Conservation (phyloP, 2,329 filamentous ascomycete species). For the Fusarium verticillioides region DNA sequence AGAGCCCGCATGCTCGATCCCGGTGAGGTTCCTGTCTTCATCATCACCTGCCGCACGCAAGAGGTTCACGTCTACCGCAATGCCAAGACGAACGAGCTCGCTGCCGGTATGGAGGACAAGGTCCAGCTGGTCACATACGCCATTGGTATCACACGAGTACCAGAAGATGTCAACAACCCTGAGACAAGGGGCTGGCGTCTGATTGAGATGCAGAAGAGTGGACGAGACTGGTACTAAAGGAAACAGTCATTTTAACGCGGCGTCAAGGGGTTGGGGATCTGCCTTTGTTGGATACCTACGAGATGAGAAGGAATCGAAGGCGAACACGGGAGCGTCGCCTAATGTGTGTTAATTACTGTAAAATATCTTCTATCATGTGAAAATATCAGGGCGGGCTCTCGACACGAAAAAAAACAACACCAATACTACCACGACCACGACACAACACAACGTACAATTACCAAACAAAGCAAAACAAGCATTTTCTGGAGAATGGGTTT, state of each 20-base stretch:
- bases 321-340: slow-evolving; percentile 24
- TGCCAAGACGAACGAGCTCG: slow-evolving; percentile 86
- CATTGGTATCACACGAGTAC: slow-evolving; percentile 91
- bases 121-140: slow-evolving; percentile 98
- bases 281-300: slow-evolving; percentile 38
- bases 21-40: slow-evolving; percentile 92
- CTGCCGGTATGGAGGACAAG: slow-evolving; percentile 98
- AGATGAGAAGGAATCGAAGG: slow-evolving; percentile 24
- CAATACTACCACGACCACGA: slow-evolving; percentile 13
- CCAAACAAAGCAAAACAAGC: slow-evolving; percentile 26
- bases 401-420: slow-evolving; percentile 35
- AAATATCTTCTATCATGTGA: slow-evolving; percentile 47
- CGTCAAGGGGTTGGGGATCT: slow-evolving; percentile 38
- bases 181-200: slow-evolving; percentile 97
- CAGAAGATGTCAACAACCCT: slow-evolving; percentile 95
- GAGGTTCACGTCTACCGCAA: slow-evolving; percentile 98
- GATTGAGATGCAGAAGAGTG: slow-evolving; percentile 99
- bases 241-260: slow-evolving; percentile 31
- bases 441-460: slow-evolving; percentile 1
- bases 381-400: slow-evolving; percentile 39
- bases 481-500: slow-evolving; percentile 38
- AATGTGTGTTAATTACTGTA: slow-evolving; percentile 50
- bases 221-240: slow-evolving; percentile 79
- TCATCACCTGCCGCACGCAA: slow-evolving; percentile 95
- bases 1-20: slow-evolving; percentile 84